Conservation (phyloP, 1,284 basidiomycete genomes). For the Rhodotorula mucilaginosa region DNA sequence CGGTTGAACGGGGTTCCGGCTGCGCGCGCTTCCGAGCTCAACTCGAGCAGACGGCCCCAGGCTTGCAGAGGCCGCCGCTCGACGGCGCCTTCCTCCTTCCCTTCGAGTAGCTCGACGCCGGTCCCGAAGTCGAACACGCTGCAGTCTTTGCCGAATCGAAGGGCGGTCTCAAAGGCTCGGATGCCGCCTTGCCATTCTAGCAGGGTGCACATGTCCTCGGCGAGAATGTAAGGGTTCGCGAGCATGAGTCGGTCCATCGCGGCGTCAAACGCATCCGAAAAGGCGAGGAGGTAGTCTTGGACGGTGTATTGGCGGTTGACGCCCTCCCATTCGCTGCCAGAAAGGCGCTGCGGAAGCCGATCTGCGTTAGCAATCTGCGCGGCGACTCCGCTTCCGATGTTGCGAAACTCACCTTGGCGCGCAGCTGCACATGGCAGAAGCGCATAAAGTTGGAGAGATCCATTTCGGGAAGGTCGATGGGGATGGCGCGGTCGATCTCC, state of each 20-base stretch:
- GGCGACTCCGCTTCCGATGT: not conserved
- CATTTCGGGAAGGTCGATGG: slow-evolving; percentile 36
- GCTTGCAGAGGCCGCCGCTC: slow-evolving; percentile 25
- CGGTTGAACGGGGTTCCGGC: slow-evolving; percentile 20
- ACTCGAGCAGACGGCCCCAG: slow-evolving; percentile 30
- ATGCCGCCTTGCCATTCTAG: slow-evolving; percentile 37
- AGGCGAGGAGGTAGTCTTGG: slow-evolving; percentile 34
- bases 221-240: slow-evolving; percentile 31
- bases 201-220: slow-evolving; percentile 32
- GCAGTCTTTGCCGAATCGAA: slow-evolving; percentile 19
- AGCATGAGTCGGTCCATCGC: slow-evolving; percentile 37
- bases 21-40: slow-evolving; percentile 24
- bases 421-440: slow-evolving; percentile 32
- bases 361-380: not conserved
- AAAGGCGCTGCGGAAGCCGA: slow-evolving; percentile 12
- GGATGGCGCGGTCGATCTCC: slow-evolving; percentile 34
- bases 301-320: slow-evolving; percentile 33
- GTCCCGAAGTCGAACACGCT: slow-evolving; percentile 24
- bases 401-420: slow-evolving; percentile 17
- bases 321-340: slow-evolving; percentile 34
- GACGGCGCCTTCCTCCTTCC: slow-evolving; percentile 6
- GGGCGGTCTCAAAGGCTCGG: slow-evolving; percentile 30
- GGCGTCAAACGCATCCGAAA: slow-evolving; percentile 36
- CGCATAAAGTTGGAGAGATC: slow-evolving; percentile 31
- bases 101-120: slow-evolving; percentile 21